Conservation (phyloP, 257 asterid genomes). For the Ilex aquifolium region DNA sequence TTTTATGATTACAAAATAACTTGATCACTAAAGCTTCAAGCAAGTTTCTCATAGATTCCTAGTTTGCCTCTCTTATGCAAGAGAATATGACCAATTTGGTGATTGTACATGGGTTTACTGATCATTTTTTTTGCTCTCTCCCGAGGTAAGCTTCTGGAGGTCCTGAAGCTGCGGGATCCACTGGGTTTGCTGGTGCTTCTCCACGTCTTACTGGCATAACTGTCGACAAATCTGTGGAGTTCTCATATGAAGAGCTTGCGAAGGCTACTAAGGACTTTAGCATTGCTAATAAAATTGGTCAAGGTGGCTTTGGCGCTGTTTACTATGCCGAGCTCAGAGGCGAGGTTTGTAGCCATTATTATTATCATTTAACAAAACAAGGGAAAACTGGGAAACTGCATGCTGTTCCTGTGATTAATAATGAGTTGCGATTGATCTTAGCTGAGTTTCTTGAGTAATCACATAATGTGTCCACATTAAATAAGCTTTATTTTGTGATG, state of each 20-base stretch:
- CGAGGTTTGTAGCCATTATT: constrained; percentile 54
- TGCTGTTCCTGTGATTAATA: not conserved
- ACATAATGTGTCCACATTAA: not conserved
- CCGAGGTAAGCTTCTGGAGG: constrained; percentile 28
- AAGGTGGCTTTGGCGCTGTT: constrained; percentile 97
- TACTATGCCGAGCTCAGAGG: constrained; percentile 98
- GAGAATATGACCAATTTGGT: too few species aligned
- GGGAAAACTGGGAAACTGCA: not conserved
- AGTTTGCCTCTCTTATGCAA: too few species aligned
- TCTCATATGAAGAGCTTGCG: constrained; percentile 93
- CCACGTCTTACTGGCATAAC: constrained; percentile 59
- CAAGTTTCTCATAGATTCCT: too few species aligned
- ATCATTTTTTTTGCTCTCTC: constrained; percentile 5
- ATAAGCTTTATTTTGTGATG: too few species aligned
- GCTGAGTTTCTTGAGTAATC: not conserved
- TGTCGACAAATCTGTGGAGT: constrained; percentile 89
- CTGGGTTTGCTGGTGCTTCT: constrained; percentile 33
- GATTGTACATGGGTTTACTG: not conserved
- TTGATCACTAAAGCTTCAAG: too few species aligned
- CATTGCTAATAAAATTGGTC: constrained; percentile 85
- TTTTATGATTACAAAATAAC: too few species aligned
- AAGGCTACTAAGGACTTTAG: constrained; percentile 73
- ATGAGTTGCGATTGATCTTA: not conserved
- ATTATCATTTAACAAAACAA: constrained; percentile 1
- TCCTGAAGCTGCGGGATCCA: constrained; percentile 29